Conservation (phyloP, 768 basidiomycete species). For the Rubroboletus pulcherrimus region DNA sequence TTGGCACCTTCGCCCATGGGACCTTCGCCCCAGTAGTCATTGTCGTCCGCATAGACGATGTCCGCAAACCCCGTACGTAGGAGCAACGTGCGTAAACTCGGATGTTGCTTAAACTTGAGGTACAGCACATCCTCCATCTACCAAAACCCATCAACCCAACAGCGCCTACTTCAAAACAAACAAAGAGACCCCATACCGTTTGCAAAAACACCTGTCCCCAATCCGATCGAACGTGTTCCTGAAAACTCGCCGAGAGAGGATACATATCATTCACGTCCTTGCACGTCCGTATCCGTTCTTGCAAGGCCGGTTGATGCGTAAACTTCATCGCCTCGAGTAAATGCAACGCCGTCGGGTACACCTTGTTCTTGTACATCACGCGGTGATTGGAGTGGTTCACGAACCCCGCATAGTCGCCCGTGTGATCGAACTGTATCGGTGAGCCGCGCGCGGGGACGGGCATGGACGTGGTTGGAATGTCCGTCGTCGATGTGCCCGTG, state of each 20-base stretch:
- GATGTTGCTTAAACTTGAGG: slow-evolving; percentile 70
- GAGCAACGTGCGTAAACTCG: slow-evolving; percentile 50
- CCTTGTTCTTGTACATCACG: slow-evolving; percentile 49
- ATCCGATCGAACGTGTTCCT: slow-evolving; percentile 44
- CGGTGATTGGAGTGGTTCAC: slow-evolving; percentile 65
- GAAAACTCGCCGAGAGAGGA: slow-evolving; percentile 30
- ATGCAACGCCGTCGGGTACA: slow-evolving; percentile 69
- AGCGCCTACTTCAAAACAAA: not conserved
- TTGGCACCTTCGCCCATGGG: slow-evolving; percentile 49
- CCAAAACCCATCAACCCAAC: not conserved
- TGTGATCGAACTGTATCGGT: slow-evolving; percentile 42
- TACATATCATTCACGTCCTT: slow-evolving; percentile 39
- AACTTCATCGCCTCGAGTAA: slow-evolving; percentile 77
- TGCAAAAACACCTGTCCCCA: slow-evolving; percentile 53
- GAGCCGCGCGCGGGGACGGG: slow-evolving; percentile 19
- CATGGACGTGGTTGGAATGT: slow-evolving; percentile 7
- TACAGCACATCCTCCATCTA: slow-evolving; percentile 70
- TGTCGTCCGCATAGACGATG: slow-evolving; percentile 54
- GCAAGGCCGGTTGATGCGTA: slow-evolving; percentile 46
- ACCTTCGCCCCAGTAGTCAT: slow-evolving; percentile 70
- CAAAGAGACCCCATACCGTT: slow-evolving; percentile 37
- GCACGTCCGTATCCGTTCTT: slow-evolving; percentile 51
- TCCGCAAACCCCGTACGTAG: slow-evolving; percentile 48
- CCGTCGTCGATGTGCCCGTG: not conserved
- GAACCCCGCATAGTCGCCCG: slow-evolving; percentile 43